Evolutionary conservation across 176 grass and related monocot species (phyloP).

Genomic region (Ensete glaucum): DNA sequence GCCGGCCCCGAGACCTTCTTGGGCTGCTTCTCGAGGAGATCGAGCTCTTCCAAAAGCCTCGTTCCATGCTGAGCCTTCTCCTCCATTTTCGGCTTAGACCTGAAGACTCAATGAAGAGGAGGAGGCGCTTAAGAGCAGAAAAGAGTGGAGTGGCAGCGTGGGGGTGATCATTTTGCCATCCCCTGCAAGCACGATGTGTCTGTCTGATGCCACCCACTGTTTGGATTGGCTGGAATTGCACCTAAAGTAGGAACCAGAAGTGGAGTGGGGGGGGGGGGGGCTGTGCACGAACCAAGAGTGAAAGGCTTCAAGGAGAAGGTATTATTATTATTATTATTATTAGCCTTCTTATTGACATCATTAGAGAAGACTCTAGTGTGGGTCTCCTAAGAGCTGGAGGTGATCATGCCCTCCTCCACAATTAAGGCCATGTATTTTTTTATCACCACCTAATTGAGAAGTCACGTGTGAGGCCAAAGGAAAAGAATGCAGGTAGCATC

Average conservation of each 20-base stretch:
- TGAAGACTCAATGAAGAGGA: neutral
- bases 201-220: neutral
- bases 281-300: no score
- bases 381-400: no score
- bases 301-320: no score
- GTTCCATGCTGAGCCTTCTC: conserved; percentile 39
- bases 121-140: neutral
- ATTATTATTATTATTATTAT: no score
- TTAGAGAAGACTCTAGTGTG: no score
- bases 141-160: neutral
- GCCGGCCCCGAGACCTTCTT: conserved; percentile 14
- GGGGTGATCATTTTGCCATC: conserved; percentile 5
- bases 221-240: neutral
- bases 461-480: no score
- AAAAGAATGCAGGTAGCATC: no score
- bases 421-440: no score
- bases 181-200: neutral
- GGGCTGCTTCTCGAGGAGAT: conserved; percentile 41
- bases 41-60: conserved; percentile 51
- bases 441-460: no score
- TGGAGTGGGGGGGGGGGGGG: neutral
- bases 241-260: neutral
- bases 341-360: no score
- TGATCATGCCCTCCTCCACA: no score
- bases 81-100: neutral